phyloP scores from a whole-genome alignment of 768 basidiomycete genomes.

The Russula dissimulans region DNA sequence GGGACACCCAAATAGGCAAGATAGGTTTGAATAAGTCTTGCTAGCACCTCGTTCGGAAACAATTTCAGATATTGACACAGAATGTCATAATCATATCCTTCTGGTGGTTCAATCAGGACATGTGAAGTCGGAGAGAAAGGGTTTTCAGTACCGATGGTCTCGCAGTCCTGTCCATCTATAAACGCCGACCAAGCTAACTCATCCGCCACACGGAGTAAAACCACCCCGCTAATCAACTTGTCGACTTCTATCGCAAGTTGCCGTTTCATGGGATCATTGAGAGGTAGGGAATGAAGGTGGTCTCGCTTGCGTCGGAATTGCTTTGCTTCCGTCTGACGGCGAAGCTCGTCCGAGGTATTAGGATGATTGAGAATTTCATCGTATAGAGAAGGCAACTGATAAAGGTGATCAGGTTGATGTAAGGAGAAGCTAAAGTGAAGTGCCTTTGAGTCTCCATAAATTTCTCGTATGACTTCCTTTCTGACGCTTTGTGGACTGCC shows the following conservation, averaged over 20 bases:
- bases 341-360: constrained; percentile 65
- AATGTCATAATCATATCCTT: constrained; percentile 46
- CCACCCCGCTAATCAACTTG: constrained; percentile 61
- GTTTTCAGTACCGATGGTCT: constrained; percentile 44
- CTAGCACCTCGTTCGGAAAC: constrained; percentile 52
- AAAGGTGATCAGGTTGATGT: neutral
- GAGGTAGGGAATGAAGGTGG: constrained; percentile 52
- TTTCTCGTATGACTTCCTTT: constrained; percentile 58
- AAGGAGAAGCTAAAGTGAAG: constrained; percentile 5
- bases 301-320: constrained; percentile 56
- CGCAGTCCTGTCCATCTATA: constrained; percentile 66
- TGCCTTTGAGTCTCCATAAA: constrained; percentile 55
- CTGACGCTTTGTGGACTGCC: constrained; percentile 47
- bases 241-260: constrained; percentile 54
- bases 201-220: constrained; percentile 68
- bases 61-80: constrained; percentile 53
- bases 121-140: constrained; percentile 2
- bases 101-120: constrained; percentile 29
- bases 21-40: constrained; percentile 56
- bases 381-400: constrained; percentile 63
- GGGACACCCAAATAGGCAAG: constrained; percentile 49
- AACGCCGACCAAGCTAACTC: constrained; percentile 74
- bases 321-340: constrained; percentile 68
- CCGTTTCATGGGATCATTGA: constrained; percentile 32
- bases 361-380: constrained; percentile 77